A percentile compares a stretch with the other conserved stretches of the same genome.
Evolutionary conservation across 2,329 filamentous ascomycete genomes (phyloP).

Genomic region (Blastomyces gilchristii): DNA sequence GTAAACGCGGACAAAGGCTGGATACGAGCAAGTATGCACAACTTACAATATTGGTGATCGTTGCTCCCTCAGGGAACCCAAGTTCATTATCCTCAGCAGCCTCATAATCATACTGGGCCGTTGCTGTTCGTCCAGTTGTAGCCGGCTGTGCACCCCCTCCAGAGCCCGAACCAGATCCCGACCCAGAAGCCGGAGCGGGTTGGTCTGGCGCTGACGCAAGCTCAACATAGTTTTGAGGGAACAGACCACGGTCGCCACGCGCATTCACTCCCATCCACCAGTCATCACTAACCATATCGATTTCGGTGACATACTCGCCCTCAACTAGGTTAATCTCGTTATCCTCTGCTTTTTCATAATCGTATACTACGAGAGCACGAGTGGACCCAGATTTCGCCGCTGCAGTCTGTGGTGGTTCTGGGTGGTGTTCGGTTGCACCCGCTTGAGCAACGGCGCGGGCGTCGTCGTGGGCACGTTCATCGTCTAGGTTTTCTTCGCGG

Average conservation of each 20-base stretch:
- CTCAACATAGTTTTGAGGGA: constrained; percentile 96
- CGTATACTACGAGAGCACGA: constrained; percentile 74
- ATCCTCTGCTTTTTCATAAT: constrained; percentile 95
- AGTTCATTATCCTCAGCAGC: constrained; percentile 84
- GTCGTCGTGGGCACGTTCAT: constrained; percentile 50
- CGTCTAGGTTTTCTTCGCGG: constrained; percentile 55
- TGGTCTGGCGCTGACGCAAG: constrained; percentile 42
- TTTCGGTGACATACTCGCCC: constrained; percentile 78
- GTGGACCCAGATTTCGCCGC: constrained; percentile 42
- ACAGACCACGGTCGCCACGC: constrained; percentile 74
- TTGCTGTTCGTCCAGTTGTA: constrained; percentile 47
- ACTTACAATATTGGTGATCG: constrained; percentile 65
- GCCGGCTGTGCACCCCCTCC: constrained; percentile 30
- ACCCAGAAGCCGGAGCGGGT: constrained; percentile 28
- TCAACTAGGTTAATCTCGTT: constrained; percentile 90
- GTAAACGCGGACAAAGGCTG: neutral
- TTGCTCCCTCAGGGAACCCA: constrained; percentile 83
- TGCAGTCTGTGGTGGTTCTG: constrained; percentile 33
- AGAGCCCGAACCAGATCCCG: constrained; percentile 19
- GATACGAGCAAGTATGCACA: neutral
- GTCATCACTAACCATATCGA: constrained; percentile 95
- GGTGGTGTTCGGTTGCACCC: constrained; percentile 41
- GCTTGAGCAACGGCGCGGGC: constrained; percentile 51
- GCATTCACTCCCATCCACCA: constrained; percentile 97
- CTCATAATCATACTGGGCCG: constrained; percentile 89